These are phyloP conservation scores for Cynanchum wilfordii DNA, from an alignment of 257 asterid species.

Conservation along the genomic window DNA sequence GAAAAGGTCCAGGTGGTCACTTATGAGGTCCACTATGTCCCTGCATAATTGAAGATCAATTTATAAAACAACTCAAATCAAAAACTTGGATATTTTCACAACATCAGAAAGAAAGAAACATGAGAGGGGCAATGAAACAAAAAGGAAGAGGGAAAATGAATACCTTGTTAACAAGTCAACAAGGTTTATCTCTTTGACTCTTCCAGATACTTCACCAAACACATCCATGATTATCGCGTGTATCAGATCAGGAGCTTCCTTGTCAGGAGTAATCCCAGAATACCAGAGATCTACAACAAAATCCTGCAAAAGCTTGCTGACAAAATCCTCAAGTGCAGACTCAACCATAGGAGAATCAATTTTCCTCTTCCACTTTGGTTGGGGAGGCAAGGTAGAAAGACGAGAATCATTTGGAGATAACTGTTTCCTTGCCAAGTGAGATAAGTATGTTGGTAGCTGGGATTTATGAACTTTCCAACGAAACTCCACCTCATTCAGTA, in stretches of 20 bases:
- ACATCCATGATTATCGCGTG: slow-evolving; percentile 73
- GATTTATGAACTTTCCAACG: slow-evolving; percentile 61
- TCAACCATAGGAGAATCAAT: slow-evolving; percentile 76
- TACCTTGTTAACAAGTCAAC: slow-evolving; percentile 91
- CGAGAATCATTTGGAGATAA: slow-evolving; percentile 83
- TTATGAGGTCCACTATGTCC: slow-evolving; percentile 79
- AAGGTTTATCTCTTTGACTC: slow-evolving; percentile 83
- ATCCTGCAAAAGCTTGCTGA: slow-evolving; percentile 74
- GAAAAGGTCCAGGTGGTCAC: slow-evolving; percentile 89
- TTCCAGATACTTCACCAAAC: slow-evolving; percentile 79
- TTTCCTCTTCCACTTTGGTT: slow-evolving; percentile 87
- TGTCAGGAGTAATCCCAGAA: slow-evolving; percentile 85
- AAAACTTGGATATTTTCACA: background rate
- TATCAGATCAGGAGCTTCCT: slow-evolving; percentile 79
- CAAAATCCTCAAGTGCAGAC: slow-evolving; percentile 77
- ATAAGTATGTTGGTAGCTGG: slow-evolving; percentile 54
- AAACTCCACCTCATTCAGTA: slow-evolving; percentile 76
- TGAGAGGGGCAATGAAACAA: background rate
- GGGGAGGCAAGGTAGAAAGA: slow-evolving; percentile 51
- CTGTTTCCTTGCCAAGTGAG: slow-evolving; percentile 89
- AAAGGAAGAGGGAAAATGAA: background rate
- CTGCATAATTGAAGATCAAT: slow-evolving; percentile 32
- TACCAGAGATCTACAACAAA: slow-evolving; percentile 90
- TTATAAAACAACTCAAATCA: background rate
- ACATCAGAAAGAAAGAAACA: background rate